Base-by-base conservation (phyloP, 306 rosid species). In the Pachyrhizus erosus region DNA sequence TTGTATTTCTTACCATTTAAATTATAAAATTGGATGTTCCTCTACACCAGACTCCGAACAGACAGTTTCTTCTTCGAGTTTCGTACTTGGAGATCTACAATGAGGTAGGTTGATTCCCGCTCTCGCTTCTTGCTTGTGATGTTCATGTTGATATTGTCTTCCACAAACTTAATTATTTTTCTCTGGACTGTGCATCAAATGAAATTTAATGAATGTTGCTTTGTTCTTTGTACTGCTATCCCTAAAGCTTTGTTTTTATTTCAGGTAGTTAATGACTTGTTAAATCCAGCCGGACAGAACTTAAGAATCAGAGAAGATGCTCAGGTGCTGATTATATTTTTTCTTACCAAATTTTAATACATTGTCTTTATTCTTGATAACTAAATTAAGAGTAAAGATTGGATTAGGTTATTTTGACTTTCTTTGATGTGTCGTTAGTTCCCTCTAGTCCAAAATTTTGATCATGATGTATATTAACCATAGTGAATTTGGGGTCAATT, bases 261-360 rank as follows among this genome's bases (percentile, higher is more conserved):
- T 73, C 89, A 96, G 99, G 99, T 96, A 77, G 96, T 96, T 76
- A 96, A 93, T 83, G 99, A 96, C 89, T 91, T 96, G 57, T 82
- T 96, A 85, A 92, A 96, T 85, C 99, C 98, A 83, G 94, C 98
- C 31, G 99, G 99, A 78, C 99, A 96, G 83, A 96, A 96, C 90
- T 82, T 96, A 85, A 91, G 93, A 91, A 86, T 96, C 90, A 89
- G 99, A 90, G 99, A 96, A 88, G 99, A 96, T 68, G 89, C 97
- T 29, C 99, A 96, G 99, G 99, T 96, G 80, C 80, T 73, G 14
- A 43, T 65, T 11, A 55, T 70, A 45, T 65, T 27, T 51, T 85
- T 48, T 84, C 67, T 60, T 26, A 60, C 39, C 54, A 12, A 60
- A 13, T 64, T 43, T 77, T 48, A 5, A 9, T 69, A 11, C 70